Conservation (phyloP, 2,329 filamentous ascomycete species). For the Aureobasidium subglaciale region DNA sequence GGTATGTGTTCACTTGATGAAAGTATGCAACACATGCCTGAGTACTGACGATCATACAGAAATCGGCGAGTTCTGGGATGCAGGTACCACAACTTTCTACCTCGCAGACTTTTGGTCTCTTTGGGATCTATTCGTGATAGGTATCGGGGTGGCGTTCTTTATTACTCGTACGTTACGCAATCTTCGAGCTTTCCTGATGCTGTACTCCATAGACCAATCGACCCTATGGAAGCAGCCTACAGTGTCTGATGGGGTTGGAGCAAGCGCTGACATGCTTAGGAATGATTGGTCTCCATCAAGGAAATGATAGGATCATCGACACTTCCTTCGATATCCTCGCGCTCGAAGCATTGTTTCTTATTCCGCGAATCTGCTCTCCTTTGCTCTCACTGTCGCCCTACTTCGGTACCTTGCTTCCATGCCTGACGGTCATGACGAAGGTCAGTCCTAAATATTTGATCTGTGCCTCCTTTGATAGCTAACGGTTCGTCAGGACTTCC, state of each 20-base stretch:
- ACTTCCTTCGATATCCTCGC: slow-evolving; percentile 83
- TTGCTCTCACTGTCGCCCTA: slow-evolving; percentile 81
- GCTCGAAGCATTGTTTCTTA: slow-evolving; percentile 81
- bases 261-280: background rate
- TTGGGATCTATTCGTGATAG: slow-evolving; percentile 42
- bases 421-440: slow-evolving; percentile 72
- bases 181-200: background rate
- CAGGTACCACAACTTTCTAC: slow-evolving; percentile 79
- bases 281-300: slow-evolving; percentile 53
- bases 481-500: slow-evolving; percentile 62
- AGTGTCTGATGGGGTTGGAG: too few relatives aligned
- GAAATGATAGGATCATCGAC: slow-evolving; percentile 59
- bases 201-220: background rate
- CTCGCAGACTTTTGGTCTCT: slow-evolving; percentile 75
- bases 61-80: slow-evolving; percentile 74
- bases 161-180: slow-evolving; percentile 54
- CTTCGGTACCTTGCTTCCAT: slow-evolving; percentile 84
- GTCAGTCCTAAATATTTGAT: background rate
- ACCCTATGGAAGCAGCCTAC: background rate
- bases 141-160: slow-evolving; percentile 51
- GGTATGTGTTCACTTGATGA: slow-evolving; percentile 38
- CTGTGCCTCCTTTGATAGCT: slow-evolving; percentile 25
- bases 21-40: too few relatives aligned
- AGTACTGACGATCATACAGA: slow-evolving; percentile 19
- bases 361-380: slow-evolving; percentile 73